Evolutionary conservation across 2,329 filamentous ascomycete species (phyloP), one percentile per base, ranked within the genome.

Genomic region (Microcyclospora tardicrescens): DNA sequence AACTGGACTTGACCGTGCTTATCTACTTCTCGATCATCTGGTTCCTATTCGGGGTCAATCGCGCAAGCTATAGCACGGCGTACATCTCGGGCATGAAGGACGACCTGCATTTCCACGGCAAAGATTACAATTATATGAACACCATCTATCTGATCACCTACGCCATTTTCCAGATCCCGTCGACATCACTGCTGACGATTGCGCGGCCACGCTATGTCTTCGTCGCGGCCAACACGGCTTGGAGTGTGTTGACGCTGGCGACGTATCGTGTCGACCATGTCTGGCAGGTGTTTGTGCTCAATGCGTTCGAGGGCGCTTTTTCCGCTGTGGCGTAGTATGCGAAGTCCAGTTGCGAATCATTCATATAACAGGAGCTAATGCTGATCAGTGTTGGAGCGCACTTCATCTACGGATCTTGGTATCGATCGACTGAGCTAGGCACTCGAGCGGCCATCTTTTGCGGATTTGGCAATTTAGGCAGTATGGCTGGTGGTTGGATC

Each of bases 1-100:
- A 46, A 33, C 39, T 46, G 10, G 44, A 46, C 30, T 42, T 44
- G 27, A 46, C 43, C 5, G 33, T 47, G 10, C 29, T 47, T 4
- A 14, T 45, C 12, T 67, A 68, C 42, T 66, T 67, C 43, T 65
- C 63, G 0, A 48, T 66, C 10, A 61, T 67, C n/a, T 67, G 64
- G 65, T 67, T 67, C 36, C 51, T 67, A 3, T 67, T 67, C 39
- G 65, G 65, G 19, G 57, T 67, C 35, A 66, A 64, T 5, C 56
- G 64, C 10, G 57, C 64, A 19, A 64, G 60, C 44, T 67, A 67
- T 43, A 59, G 50, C 27, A 63, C 61, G 0, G 69, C 69, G 35
- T 73, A 72, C 51, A 67, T 72, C 8, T 67, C 63, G 14, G 69
- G 69, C 19, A 70, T 71, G 67, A 67, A 68, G 43, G 67, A 72